Evolutionary conservation across 805 yeast species (phyloP), one percentile per base, ranked within the genome.

Genomic region (Pichia insulana): DNA sequence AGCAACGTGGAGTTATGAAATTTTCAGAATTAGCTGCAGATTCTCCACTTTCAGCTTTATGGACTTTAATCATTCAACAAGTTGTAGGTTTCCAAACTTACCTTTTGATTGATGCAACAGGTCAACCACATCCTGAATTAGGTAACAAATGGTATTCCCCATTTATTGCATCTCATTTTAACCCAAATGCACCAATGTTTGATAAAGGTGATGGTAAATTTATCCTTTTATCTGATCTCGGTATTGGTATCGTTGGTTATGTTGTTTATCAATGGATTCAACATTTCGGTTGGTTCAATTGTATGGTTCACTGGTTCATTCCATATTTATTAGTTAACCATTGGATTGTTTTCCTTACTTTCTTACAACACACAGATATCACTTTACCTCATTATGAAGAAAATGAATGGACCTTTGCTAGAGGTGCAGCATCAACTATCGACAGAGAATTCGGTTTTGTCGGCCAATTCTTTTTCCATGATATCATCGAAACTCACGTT

Each of bases 401-500:
- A 40, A 54, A 58, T 15, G 71, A 74, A 60, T 76, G 83, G 83
- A 76, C 70, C 44, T 76, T 76, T 51, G 81, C 81, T 44, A 67
- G 77, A 54, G 83, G 83, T 58, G 80, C 83, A 8, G 81, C 81
- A 48, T 74, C 80, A 36, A 76, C 83, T 30, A 73, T 76, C 48
- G 83, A 76, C 57, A 67, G 82, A 60, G 68, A 76, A 49, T 76
- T 69, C 56, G 81, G 81, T 10, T 74, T 76, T 46, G 58, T 76
- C 41, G 83, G 81, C 44, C 71, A 64, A 53, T 71, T 68, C 51
- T 68, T 73, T 45, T 73, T 74, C 69, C 79, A 74, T 50, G 79
- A 74, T 54, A 73, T 73, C 48, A 73, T 73, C 49, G 78, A 74
- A 59, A 73, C 78, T 31, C 79, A 74, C 51, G 78, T 74, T 40